Evolutionary conservation across 495 filamentous ascomycete genomes (phyloP).

Genomic region (Echria macrotheca): DNA sequence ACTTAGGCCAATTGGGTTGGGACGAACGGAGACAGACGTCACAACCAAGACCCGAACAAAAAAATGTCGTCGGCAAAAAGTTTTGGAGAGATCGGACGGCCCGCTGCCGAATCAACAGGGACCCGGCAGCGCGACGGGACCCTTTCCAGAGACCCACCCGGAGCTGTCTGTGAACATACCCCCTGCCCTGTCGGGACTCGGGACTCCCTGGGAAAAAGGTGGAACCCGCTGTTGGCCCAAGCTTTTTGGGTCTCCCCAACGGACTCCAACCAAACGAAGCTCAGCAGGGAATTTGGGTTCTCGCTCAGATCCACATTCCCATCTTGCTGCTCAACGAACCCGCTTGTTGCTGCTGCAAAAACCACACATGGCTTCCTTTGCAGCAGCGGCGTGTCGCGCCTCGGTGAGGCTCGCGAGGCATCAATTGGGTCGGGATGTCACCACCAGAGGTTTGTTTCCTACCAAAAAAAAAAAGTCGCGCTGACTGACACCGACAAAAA

Average conservation of each 20-base stretch:
- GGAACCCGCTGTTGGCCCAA: constrained; percentile 12
- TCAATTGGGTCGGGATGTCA: constrained; percentile 44
- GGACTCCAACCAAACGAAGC: constrained; percentile 7
- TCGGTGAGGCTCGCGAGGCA: constrained; percentile 44
- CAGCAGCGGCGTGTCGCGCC: constrained; percentile 41
- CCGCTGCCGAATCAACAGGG: neutral
- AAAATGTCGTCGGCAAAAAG: constrained; percentile 7
- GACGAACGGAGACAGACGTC: neutral
- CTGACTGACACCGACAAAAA: neutral
- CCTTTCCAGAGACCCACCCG: neutral
- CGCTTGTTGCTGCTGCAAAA: too few species aligned
- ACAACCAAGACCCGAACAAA: neutral
- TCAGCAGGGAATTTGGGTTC: constrained; percentile 1
- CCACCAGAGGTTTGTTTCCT: constrained; percentile 41
- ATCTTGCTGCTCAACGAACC: too few species aligned
- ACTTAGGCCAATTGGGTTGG: too few species aligned
- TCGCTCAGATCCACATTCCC: constrained; percentile 1
- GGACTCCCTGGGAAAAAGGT: too few species aligned
- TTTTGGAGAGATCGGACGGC: neutral
- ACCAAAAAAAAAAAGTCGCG: constrained; percentile 7
- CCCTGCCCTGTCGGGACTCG: neutral
- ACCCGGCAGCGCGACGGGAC: neutral
- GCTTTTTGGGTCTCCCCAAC: constrained; percentile 18
- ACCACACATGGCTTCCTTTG: constrained; percentile 54
- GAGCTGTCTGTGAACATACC: too few species aligned